Conservation (phyloP, 331 rosid species). For the Quercus phellos region DNA sequence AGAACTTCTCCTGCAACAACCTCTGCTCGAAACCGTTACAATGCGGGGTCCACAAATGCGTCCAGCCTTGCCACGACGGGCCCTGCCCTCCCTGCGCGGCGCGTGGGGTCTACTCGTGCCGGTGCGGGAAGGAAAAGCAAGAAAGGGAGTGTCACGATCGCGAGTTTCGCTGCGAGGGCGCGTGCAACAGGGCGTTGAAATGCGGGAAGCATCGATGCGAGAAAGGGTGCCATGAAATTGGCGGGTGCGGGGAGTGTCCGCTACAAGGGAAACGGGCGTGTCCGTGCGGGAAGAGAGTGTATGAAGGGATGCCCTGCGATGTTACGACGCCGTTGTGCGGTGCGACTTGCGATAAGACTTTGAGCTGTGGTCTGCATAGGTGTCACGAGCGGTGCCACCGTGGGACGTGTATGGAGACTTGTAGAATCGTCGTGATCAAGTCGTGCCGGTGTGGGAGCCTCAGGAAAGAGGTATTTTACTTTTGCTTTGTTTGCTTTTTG, state of each 20-base stretch:
- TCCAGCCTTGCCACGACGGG: slow-evolving; percentile 66
- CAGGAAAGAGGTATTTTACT: slow-evolving; percentile 65
- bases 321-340: slow-evolving; percentile 69
- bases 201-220: slow-evolving; percentile 79
- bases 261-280: slow-evolving; percentile 78
- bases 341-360: slow-evolving; percentile 65
- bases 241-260: slow-evolving; percentile 80
- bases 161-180: slow-evolving; percentile 47
- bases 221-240: slow-evolving; percentile 63
- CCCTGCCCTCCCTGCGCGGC: slow-evolving; percentile 61
- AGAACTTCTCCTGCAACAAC: slow-evolving; percentile 58
- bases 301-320: slow-evolving; percentile 84
- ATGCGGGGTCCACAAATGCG: slow-evolving; percentile 61
- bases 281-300: slow-evolving; percentile 76
- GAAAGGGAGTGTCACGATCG: slow-evolving; percentile 78
- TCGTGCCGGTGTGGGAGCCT: slow-evolving; percentile 84
- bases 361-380: slow-evolving; percentile 67
- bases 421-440: slow-evolving; percentile 72
- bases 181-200: slow-evolving; percentile 53
- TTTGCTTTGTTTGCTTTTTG: neutral
- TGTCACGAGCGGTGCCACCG: slow-evolving; percentile 94
- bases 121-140: slow-evolving; percentile 60
- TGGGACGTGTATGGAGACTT: slow-evolving; percentile 69
- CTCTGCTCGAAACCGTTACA: slow-evolving; percentile 53
- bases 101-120: slow-evolving; percentile 45